Percentiles rank a stretch among this genome's conserved stretches.
Conservation (phyloP, 73 alveolate genomes). For the Tetrahymena thermophila region DNA sequence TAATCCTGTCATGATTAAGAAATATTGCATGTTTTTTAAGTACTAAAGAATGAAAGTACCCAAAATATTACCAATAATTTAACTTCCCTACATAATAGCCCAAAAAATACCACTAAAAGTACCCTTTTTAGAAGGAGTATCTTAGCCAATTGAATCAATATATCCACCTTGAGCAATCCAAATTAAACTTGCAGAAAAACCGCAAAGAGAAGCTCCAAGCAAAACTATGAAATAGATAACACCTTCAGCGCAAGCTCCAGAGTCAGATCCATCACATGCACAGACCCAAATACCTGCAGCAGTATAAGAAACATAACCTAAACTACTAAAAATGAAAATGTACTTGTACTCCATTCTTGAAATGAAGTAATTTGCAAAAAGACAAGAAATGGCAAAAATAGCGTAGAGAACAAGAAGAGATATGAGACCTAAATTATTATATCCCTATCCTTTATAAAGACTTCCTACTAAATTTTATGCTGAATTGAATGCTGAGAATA, state of each 20-base stretch:
- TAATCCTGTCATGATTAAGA: constrained; percentile 21
- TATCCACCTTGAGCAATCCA: constrained; percentile 40
- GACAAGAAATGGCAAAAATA: background rate
- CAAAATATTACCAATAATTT: constrained; percentile 24
- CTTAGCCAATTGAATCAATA: constrained; percentile 3
- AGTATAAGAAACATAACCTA: constrained; percentile 16
- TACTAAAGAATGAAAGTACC: constrained; percentile 17
- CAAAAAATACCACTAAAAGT: constrained; percentile 32
- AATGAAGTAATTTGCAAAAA: constrained; percentile 16
- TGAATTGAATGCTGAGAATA: constrained; percentile 40
- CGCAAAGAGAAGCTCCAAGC: constrained; percentile 13
- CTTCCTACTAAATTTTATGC: constrained; percentile 24
- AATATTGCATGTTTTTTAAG: background rate
- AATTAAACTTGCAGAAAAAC: constrained; percentile 25
- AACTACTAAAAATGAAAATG: background rate
- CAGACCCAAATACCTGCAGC: constrained; percentile 29
- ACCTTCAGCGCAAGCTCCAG: constrained; percentile 7
- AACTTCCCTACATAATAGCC: constrained; percentile 30
- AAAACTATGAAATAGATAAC: constrained; percentile 4
- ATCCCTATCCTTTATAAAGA: background rate
- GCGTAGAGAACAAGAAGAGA: constrained; percentile 21
- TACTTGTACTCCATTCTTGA: constrained; percentile 14
- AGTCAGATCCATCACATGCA: background rate
- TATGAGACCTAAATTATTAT: constrained; percentile 12
- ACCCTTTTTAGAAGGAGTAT: constrained; percentile 21